Conservation (phyloP, 306 rosid species). For the Sesbania bispinosa region DNA sequence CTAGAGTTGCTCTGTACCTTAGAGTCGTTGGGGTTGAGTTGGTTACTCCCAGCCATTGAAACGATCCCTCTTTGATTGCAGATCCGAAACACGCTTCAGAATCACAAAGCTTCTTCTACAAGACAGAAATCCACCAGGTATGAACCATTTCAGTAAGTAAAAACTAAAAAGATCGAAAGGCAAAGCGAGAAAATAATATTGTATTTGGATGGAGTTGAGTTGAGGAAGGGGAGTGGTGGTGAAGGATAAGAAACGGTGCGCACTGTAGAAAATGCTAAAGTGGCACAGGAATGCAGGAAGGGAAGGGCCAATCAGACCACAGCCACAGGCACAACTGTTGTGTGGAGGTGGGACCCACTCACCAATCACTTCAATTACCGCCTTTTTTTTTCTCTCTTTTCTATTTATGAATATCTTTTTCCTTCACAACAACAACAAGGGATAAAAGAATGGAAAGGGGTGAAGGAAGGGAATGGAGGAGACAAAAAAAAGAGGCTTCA, state of each 20-base stretch:
- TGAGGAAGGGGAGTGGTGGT: not conserved
- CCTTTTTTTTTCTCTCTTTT: not conserved
- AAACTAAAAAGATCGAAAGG: not conserved
- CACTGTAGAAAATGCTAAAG: slow-evolving; percentile 45
- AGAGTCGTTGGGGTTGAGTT: slow-evolving; percentile 69
- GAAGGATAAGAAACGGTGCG: slow-evolving; percentile 52
- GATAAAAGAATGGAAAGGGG: slow-evolving; percentile 15
- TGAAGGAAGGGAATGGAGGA: not conserved
- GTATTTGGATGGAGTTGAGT: too few species aligned
- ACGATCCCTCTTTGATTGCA: slow-evolving; percentile 13
- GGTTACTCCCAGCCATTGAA: slow-evolving; percentile 68
- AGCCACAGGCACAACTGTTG: slow-evolving; percentile 26
- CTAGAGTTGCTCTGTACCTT: too few species aligned
- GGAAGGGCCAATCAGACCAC: slow-evolving; percentile 40
- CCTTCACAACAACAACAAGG: too few species aligned
- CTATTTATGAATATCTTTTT: too few species aligned
- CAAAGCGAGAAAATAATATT: too few species aligned
- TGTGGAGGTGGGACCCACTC: slow-evolving; percentile 37
- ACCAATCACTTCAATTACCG: slow-evolving; percentile 13
- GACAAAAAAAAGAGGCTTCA: too few species aligned
- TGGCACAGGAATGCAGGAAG: slow-evolving; percentile 19
- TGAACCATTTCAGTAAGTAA: not conserved
- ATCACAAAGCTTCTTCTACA: not conserved
- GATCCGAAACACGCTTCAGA: slow-evolving; percentile 28
- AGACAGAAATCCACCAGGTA: not conserved